Evolutionary conservation across 2,329 filamentous ascomycete genomes (phyloP), one percentile per base, ranked within the genome.

Genomic region (Phaeosphaeriaceae sp.): DNA sequence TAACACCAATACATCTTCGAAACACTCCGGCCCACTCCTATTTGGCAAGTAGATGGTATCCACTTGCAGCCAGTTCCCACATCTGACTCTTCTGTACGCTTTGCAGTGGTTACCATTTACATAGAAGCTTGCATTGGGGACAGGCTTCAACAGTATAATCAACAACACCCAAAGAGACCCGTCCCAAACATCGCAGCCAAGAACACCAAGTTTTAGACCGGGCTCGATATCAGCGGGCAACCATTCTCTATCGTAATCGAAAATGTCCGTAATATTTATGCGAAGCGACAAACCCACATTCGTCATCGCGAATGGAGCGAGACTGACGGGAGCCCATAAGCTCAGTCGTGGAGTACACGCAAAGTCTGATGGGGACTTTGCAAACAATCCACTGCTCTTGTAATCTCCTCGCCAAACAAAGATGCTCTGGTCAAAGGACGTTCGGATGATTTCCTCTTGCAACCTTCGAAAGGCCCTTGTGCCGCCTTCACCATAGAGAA

Each of bases 1-100:
- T 13, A 48, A 19, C 22, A 85, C 63, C 88, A 87, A 36, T 83
- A 61, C 44, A 87, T 76, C 73, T 88, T 84, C 70, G 81, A 73
- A 24, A 82, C 46, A 40, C 36, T 48, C 46, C 15, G 46, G 22
- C 4, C 46, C 46, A 19, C n/a, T 25, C 24, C 46, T 31, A 40
- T 40, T n/a, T n/a, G 15, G 36, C 36, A 40, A 17, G 36, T 40
- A 40, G 2, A n/a, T 40, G 4, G 11, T n/a, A 3, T 7, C 36
- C 7, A 40, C 36, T n/a, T 40, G 36, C 15, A n/a, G 46, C 46
- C 46, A 51, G 4, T 7, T 41, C 5, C 19, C 31, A 33, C 48
- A 51, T 3, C 20, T 22, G 17, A 51, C 31, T n/a, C 48, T 40
- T 24, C 48, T 6, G 36, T 40, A 51, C 19, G 48, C 48, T 3